Evolutionary conservation across 768 basidiomycete species (phyloP).

Genomic region (Dacryopinax spathularia): DNA sequence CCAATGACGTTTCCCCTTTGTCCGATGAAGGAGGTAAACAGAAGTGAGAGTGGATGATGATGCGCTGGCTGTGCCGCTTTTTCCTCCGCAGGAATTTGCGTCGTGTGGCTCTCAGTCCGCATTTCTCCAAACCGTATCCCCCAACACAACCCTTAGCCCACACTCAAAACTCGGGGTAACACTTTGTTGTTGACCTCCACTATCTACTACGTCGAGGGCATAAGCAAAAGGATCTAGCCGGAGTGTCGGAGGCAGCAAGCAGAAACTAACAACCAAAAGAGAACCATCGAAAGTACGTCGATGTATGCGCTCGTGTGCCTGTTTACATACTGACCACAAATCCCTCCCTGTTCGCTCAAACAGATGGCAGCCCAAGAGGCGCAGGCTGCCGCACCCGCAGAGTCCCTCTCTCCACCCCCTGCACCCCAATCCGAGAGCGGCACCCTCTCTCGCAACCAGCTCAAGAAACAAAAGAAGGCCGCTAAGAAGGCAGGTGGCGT

Average conservation of each 20-base stretch:
- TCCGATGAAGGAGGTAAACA: no score
- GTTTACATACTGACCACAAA: neutral
- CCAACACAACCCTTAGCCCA: neutral
- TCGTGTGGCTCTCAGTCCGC: neutral
- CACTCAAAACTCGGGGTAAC: neutral
- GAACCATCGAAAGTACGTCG: neutral
- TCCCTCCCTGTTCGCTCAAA: neutral
- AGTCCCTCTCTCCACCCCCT: no score
- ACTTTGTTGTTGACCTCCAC: no score
- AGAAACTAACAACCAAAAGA: no score
- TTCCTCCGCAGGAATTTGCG: slow-evolving; percentile 5
- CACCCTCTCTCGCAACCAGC: slow-evolving; percentile 2
- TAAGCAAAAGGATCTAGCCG: no score
- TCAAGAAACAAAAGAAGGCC: neutral
- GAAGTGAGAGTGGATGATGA: no score
- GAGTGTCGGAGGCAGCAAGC: no score
- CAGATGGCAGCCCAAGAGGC: neutral
- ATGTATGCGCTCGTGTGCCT: neutral
- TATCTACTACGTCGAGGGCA: no score
- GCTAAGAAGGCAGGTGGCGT: neutral
- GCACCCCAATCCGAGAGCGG: neutral
- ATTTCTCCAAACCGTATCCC: neutral
- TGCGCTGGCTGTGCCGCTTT: neutral
- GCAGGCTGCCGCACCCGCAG: neutral
- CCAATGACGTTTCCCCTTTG: no score